Conservation (phyloP, 192 early-diverging fungal species). For the Chytriomyces confervae region DNA sequence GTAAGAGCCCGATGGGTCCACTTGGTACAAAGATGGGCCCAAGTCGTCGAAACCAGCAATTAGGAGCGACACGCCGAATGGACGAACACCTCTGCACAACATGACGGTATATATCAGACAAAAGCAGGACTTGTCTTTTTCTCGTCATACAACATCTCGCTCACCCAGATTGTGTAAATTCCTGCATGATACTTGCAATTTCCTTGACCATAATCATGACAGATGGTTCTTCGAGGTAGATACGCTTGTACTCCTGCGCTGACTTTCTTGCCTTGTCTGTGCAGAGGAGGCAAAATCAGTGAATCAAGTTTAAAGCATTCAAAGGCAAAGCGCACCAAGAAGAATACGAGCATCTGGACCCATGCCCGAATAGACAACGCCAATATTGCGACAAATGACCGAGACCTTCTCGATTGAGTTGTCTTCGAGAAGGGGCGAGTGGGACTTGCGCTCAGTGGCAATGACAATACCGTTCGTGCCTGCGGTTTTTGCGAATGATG, state of each 20-base stretch:
- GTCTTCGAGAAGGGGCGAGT: slow-evolving; percentile 92
- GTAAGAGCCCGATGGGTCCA: slow-evolving; percentile 98
- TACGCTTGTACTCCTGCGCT: slow-evolving; percentile 92
- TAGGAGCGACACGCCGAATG: slow-evolving; percentile 97
- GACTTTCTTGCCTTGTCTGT: slow-evolving; percentile 89
- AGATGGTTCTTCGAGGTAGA: slow-evolving; percentile 96
- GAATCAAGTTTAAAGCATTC: neutral
- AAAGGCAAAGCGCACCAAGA: slow-evolving; percentile 48
- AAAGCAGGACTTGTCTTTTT: neutral
- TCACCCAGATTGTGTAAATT: slow-evolving; percentile 97
- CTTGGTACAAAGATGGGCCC: slow-evolving; percentile 95
- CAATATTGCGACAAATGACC: slow-evolving; percentile 88
- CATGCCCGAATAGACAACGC: slow-evolving; percentile 99
- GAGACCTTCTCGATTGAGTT: slow-evolving; percentile 90
- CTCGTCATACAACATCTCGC: slow-evolving; percentile 13
- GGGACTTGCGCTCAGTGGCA: slow-evolving; percentile 96
- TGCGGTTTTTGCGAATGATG: slow-evolving; percentile 34
- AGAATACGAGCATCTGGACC: slow-evolving; percentile 97
- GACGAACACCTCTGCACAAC: slow-evolving; percentile 87
- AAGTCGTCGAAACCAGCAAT: slow-evolving; percentile 92
- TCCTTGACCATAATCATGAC: slow-evolving; percentile 95
- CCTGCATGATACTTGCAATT: slow-evolving; percentile 97
- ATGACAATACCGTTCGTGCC: slow-evolving; percentile 97
- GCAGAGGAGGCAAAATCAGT: neutral
- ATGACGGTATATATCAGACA: neutral